phyloP scores from a whole-genome alignment of 768 basidiomycete species.

The Tremella mesenterica region DNA sequence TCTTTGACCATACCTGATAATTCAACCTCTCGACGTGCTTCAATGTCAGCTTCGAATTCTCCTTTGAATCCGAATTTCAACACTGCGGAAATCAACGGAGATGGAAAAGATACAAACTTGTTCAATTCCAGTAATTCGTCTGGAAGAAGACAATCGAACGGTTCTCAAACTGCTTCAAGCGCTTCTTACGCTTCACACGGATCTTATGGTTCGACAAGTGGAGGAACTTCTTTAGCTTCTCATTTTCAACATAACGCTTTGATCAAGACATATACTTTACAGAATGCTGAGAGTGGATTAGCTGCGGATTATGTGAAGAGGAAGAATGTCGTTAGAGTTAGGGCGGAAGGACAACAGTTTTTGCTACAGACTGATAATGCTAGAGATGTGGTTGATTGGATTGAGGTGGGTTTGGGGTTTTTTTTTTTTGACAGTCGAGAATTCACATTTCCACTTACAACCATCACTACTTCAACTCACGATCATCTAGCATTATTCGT shows the following conservation, averaged over 20 bases:
- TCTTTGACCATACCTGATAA: not conserved
- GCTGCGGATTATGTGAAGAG: constrained; percentile 92
- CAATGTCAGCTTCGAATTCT: not conserved
- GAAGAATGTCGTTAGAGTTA: constrained; percentile 82
- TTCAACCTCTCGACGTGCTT: not conserved
- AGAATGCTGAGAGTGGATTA: constrained; percentile 84
- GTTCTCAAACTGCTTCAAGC: not conserved
- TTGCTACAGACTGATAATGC: constrained; percentile 79
- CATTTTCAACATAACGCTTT: constrained; percentile 48
- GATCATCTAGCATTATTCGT: not conserved
- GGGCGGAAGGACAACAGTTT: constrained; percentile 94
- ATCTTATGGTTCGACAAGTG: constrained; percentile 2
- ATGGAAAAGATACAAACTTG: constrained; percentile 20
- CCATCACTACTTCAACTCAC: not conserved
- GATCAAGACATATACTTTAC: constrained; percentile 67
- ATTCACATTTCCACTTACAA: not conserved
- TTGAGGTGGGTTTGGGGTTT: constrained; percentile 67
- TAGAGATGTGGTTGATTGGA: constrained; percentile 82
- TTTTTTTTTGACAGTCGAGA: not conserved
- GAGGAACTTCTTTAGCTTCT: constrained; percentile 13
- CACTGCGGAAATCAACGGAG: not conserved
- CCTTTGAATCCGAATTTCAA: not conserved
- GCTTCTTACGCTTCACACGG: not conserved
- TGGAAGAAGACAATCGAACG: constrained; percentile 11
- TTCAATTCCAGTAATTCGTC: constrained; percentile 9